Evolutionary conservation across 768 basidiomycete species (phyloP).

Genomic region (Megacollybia marginata): DNA sequence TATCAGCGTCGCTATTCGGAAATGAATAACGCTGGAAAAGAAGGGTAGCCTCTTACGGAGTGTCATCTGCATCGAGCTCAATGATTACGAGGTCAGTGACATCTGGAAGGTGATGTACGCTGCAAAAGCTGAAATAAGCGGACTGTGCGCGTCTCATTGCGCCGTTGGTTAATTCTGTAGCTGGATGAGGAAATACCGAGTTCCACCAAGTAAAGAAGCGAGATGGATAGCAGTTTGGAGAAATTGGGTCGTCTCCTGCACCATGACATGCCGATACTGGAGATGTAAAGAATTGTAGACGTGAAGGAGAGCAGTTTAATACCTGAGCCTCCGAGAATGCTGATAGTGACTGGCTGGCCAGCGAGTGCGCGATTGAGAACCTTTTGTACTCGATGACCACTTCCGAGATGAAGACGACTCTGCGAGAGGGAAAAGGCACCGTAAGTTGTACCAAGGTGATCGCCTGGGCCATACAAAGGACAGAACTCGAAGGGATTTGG

Average conservation of each 20-base stretch:
- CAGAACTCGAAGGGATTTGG: conserved; percentile 87
- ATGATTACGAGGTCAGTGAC: conserved; percentile 90
- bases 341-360: conserved; percentile 84
- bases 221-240: conserved; percentile 84
- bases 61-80: conserved; percentile 90
- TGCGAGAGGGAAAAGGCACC: conserved; percentile 68
- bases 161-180: conserved; percentile 95
- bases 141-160: conserved; percentile 90
- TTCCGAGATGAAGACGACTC: conserved; percentile 72
- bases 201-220: conserved; percentile 98
- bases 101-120: conserved; percentile 89
- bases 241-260: conserved; percentile 84
- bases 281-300: conserved; percentile 5
- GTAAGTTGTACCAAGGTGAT: conserved; percentile 73
- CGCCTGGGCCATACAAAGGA: conserved; percentile 78
- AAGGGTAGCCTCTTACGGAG: conserved; percentile 45
- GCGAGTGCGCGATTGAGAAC: conserved; percentile 78
- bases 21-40: conserved; percentile 9
- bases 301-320: conserved; percentile 20
- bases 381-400: conserved; percentile 73
- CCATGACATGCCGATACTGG: conserved; percentile 91
- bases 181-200: conserved; percentile 94
- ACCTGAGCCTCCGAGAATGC: conserved; percentile 87
- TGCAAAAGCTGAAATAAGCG: conserved; percentile 93
- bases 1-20: conserved; percentile 50